Evolutionary conservation across 139 green algal species (phyloP), one percentile per base, ranked within the genome.

Genomic region (Tetraselmis striata): DNA sequence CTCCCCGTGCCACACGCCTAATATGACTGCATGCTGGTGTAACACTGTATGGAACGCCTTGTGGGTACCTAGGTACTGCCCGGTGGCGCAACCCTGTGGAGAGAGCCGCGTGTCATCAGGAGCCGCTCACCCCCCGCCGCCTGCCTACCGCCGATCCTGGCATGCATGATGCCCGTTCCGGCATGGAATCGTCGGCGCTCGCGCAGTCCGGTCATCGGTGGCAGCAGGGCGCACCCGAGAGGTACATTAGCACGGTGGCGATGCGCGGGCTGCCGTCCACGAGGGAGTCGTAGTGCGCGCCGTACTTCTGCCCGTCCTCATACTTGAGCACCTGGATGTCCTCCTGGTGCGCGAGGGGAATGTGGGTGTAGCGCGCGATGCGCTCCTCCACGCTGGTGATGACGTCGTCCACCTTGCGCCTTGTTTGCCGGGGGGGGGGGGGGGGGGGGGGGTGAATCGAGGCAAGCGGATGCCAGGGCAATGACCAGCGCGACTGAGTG

Each of bases 241-340:
- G 32, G 85, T 96, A 98, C 31, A 98, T 75, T 77, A 98, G 89
- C 28, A 96, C 88, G 0, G 94, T 98, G 81, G 88, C 89, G 58
- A 91, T 80, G 25, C 92, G 83, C 2, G 82, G 80, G 25, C 82
- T 28, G 87, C 89, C 84, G 32, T 95, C 84, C 29, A 87, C 81
- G 77, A 96, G 84, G 0, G 83, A 86, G 84, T 98, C 95, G 28
- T 92, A 92, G 83, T 96, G 95, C 0, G 90, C 80, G 0, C 91
- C 92, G 84, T 98, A 98, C 87, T 96, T 94, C 86, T 98, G 94
- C 5, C 93, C 91, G 2, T 86, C 32, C 24, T 83, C 89, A 81
- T 98, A 98, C 30, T 93, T 85, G 75, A 94, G 82, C 77, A 86
- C 77, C 89, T 98, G 93, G 84, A 95, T 92, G 87, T 98, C 94